These are phyloP conservation scores for Penicillium fimorum DNA, from an alignment of 495 filamentous ascomycete genomes.

Conservation along the genomic window DNA sequence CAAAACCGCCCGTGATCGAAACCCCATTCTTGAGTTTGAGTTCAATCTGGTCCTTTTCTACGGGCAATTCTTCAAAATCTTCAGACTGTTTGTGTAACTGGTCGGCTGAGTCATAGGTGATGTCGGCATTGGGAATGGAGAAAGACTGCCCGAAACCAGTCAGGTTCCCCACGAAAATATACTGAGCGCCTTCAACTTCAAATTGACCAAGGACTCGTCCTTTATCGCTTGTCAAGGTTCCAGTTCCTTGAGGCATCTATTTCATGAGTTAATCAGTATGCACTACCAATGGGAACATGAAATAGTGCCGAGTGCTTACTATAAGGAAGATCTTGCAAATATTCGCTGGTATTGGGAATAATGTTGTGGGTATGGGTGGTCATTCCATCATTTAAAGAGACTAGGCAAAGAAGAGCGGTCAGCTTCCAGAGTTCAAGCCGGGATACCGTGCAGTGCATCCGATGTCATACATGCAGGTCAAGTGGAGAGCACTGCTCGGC, in stretches of 20 bases:
- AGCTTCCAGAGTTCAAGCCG: background rate
- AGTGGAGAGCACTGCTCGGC: conserved; percentile 7
- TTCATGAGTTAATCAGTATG: background rate
- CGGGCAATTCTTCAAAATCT: conserved; percentile 8
- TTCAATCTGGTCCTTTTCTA: conserved; percentile 11
- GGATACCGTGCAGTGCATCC: conserved; percentile 6
- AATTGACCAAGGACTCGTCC: conserved; percentile 14
- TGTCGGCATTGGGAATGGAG: conserved; percentile 6
- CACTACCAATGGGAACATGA: background rate
- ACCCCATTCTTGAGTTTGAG: conserved; percentile 11
- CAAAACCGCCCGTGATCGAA: conserved; percentile 9
- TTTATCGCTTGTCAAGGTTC: conserved; percentile 12
- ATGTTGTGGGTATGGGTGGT: background rate
- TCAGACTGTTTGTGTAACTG: conserved; percentile 4
- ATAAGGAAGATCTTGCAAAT: background rate
- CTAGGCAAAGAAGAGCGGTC: conserved; percentile 9
- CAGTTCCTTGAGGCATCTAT: conserved; percentile 14
- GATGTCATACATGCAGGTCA: conserved; percentile 13
- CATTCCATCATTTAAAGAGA: background rate
- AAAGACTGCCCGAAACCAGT: conserved; percentile 7
- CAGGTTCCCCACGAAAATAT: conserved; percentile 11
- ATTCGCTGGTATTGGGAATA: background rate
- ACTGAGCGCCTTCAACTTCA: conserved; percentile 13
- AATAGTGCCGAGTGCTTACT: background rate
- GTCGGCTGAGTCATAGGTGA: conserved; percentile 7